Base-by-base conservation (phyloP, 2,329 filamentous ascomycete genomes). In the Hypoxylon rubiginosum region DNA sequence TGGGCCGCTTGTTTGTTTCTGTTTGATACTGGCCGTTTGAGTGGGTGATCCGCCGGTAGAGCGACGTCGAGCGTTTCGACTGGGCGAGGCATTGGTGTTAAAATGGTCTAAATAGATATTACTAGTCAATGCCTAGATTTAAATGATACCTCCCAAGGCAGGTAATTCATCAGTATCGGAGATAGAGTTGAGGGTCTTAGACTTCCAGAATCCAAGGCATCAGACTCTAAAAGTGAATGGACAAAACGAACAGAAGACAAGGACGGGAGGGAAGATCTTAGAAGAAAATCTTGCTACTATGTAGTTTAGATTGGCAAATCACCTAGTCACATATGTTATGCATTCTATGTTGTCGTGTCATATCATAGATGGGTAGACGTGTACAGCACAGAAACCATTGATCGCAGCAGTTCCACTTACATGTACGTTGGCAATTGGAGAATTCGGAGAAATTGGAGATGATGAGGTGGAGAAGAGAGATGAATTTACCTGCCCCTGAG, bases 11-110 rank as follows among this genome's bases (percentile, higher is more conserved):
- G 59, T 19, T 57, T 62, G 52, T 57, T 62, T 17, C 59, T 51
- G 39, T 24, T 56, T 11, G 59, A 62, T 45, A 62, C 59, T 1
- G 59, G 59, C 30, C 59, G 45, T 24, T 62, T 62, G 45, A 62
- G 59, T 36, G 59, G 59, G 24, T 62, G 59, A 30, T 51, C 52
- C 46, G 46, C 39, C 19, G 59, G 59, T 7, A 62, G 30, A 11
- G 59, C 46, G 36, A 62, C 46, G 17, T 62, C 59, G 13, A 62
- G 52, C 1, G 59, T 62, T 9, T 62, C 59, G 19, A 62, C 46
- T 10, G 52, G 59, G 17, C 59, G 59, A 62, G 59, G 59, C 59
- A 62, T 62, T 28, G 34, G n/a, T 62, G n/a, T n/a, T 32, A 7
- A 32, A 50, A n/a, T 10, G 4, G 2, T 3, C 13, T 28, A 24